Evolutionary conservation across 108 stramenopile species (phyloP).

Genomic region (Cyclotella sp.): DNA sequence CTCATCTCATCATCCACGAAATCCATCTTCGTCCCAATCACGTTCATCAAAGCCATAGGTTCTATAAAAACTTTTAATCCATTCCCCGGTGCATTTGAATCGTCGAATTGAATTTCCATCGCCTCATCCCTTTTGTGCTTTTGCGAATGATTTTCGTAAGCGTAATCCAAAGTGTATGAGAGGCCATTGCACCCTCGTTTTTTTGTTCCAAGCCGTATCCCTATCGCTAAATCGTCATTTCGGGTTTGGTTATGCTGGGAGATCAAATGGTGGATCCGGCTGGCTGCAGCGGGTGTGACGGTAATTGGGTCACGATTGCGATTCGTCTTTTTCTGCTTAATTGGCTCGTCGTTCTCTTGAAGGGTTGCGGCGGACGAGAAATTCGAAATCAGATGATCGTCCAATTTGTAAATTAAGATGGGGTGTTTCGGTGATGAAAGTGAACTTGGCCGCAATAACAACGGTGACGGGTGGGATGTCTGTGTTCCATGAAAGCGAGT

Average conservation of each 20-base stretch:
- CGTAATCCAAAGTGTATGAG: conserved; percentile 98
- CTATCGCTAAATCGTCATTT: conserved; percentile 57
- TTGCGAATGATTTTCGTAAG: conserved; percentile 64
- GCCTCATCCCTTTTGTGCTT: conserved; percentile 63
- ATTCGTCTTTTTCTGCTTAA: conserved; percentile 2
- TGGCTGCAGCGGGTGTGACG: conserved; percentile 47
- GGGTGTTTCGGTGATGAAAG: too few relatives aligned
- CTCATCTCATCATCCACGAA: conserved; percentile 95
- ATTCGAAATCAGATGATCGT: neutral
- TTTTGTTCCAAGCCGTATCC: conserved; percentile 95
- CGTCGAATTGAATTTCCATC: conserved; percentile 55
- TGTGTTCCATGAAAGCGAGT: too few relatives aligned
- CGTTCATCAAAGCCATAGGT: conserved; percentile 97
- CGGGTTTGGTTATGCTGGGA: conserved; percentile 34
- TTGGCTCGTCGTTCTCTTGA: neutral
- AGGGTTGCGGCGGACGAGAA: neutral
- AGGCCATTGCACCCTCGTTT: conserved; percentile 98
- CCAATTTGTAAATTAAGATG: too few relatives aligned
- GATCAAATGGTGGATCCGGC: conserved; percentile 40
- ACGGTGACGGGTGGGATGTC: too few relatives aligned
- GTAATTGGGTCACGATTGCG: conserved; percentile 40
- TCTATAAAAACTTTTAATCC: conserved; percentile 96
- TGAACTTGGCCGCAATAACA: too few relatives aligned
- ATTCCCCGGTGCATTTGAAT: conserved; percentile 59
- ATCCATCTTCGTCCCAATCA: conserved; percentile 98